Evolutionary conservation across 768 basidiomycete species (phyloP).

Genomic region (Mycena rebaudengoi): DNA sequence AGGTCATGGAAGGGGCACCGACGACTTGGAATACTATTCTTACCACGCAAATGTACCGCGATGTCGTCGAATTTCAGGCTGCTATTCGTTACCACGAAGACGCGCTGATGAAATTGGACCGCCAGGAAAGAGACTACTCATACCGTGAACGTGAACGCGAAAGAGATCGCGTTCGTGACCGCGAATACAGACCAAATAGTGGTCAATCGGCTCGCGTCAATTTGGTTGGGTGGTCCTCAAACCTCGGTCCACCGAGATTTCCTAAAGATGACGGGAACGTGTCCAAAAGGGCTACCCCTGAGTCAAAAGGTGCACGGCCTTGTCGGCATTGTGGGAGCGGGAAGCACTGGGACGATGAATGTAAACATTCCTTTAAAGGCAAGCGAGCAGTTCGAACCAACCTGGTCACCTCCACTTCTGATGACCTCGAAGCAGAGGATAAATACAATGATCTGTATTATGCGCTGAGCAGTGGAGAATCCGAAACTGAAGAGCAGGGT

Average conservation of each 20-base stretch:
- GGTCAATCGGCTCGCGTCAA: background rate
- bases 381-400: constrained; percentile 35
- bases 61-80: constrained; percentile 31
- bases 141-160: background rate
- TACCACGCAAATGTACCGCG: constrained; percentile 32
- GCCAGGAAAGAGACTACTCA: background rate
- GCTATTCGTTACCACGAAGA: background rate
- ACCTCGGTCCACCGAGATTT: background rate
- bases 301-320: background rate
- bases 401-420: background rate
- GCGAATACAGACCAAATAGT: background rate
- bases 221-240: background rate
- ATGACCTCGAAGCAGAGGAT: constrained; percentile 28
- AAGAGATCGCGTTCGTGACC: background rate
- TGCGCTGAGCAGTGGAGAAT: constrained; percentile 13
- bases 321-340: constrained; percentile 18
- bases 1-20: constrained; percentile 34
- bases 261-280: background rate
- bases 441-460: constrained; percentile 37
- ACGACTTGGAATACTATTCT: constrained; percentile 35
- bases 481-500: constrained; percentile 18
- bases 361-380: constrained; percentile 36
- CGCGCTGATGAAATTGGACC: background rate
- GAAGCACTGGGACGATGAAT: constrained; percentile 44
- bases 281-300: background rate